Evolutionary conservation across 345 rosid species (phyloP).

Genomic region (Mangifera indica): DNA sequence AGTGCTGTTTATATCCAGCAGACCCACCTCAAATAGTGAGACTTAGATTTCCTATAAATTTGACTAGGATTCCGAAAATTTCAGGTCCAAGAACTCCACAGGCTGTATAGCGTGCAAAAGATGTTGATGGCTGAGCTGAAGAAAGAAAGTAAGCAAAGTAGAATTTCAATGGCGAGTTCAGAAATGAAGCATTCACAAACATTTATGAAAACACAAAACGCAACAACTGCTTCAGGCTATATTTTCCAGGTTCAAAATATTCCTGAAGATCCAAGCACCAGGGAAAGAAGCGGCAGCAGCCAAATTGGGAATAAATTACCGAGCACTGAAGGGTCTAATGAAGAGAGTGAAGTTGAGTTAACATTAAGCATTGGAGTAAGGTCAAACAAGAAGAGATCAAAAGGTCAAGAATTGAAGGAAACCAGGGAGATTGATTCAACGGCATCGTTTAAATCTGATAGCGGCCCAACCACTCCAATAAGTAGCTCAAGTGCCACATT

Average conservation of each 20-base stretch:
- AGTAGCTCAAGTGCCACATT: conserved; percentile 57
- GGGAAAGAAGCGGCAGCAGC: conserved; percentile 55
- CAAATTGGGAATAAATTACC: conserved; percentile 12
- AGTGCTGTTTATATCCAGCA: too few relatives aligned
- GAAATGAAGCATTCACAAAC: conserved; percentile 21
- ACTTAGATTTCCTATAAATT: too few relatives aligned
- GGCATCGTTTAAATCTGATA: conserved; percentile 30
- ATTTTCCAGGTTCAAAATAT: conserved; percentile 21
- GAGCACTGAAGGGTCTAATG: conserved; percentile 29
- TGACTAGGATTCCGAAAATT: not conserved
- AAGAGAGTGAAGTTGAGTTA: conserved; percentile 59
- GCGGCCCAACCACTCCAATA: conserved; percentile 49
- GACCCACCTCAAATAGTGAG: too few relatives aligned
- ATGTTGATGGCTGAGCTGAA: conserved; percentile 60
- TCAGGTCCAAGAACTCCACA: conserved; percentile 85
- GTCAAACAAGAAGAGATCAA: conserved; percentile 23
- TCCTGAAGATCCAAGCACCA: conserved; percentile 32
- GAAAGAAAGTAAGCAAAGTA: conserved; percentile 41
- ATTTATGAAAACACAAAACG: conserved; percentile 20
- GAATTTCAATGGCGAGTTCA: conserved; percentile 16
- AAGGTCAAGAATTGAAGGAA: conserved; percentile 7
- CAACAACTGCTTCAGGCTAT: conserved; percentile 20
- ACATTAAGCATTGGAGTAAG: conserved; percentile 67
- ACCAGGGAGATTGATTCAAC: conserved; percentile 29
- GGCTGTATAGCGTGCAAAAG: conserved; percentile 67